Percentiles rank a stretch among this genome's conserved stretches.
phyloP scores from a whole-genome alignment of 306 rosid genomes.

The Ormosia semicastrata region DNA sequence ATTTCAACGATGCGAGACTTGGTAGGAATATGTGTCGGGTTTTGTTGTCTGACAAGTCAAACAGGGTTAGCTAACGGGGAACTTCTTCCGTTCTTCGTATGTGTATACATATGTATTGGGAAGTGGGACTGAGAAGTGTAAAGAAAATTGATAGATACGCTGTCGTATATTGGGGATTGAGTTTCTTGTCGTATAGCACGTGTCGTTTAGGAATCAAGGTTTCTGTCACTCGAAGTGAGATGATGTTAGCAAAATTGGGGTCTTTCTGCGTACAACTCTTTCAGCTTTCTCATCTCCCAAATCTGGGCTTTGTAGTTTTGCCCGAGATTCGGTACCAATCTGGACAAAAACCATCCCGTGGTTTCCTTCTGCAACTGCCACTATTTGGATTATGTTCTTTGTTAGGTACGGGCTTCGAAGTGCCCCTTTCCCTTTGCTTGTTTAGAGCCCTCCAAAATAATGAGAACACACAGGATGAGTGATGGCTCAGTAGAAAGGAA shows the following conservation, averaged over 20 bases:
- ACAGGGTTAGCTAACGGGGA: not conserved
- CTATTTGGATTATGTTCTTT: constrained; percentile 34
- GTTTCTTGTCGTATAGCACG: constrained; percentile 35
- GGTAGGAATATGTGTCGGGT: constrained; percentile 90
- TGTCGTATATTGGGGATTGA: constrained; percentile 39
- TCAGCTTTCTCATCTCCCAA: constrained; percentile 34
- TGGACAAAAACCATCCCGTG: constrained; percentile 24
- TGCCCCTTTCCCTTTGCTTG: not conserved
- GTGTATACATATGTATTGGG: constrained; percentile 23
- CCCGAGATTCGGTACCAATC: constrained; percentile 28
- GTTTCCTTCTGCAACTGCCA: constrained; percentile 17
- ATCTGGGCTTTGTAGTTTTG: constrained; percentile 41
- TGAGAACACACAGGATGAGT: not conserved
- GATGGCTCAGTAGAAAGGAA: not conserved
- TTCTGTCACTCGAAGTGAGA: constrained; percentile 32
- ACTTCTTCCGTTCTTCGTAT: not conserved
- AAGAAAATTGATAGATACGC: not conserved
- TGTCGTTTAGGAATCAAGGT: constrained; percentile 52
- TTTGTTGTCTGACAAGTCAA: constrained; percentile 70
- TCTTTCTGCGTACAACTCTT: not conserved
- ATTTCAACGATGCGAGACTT: constrained; percentile 46
- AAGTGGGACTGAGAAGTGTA: constrained; percentile 16
- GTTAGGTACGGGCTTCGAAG: constrained; percentile 24
- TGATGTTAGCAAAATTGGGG: constrained; percentile 30
- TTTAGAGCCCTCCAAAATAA: too few relatives aligned